Evolutionary conservation across 1,284 basidiomycete species (phyloP), one percentile per base, ranked within the genome.

Genomic region (Apiotrichum sp.): DNA sequence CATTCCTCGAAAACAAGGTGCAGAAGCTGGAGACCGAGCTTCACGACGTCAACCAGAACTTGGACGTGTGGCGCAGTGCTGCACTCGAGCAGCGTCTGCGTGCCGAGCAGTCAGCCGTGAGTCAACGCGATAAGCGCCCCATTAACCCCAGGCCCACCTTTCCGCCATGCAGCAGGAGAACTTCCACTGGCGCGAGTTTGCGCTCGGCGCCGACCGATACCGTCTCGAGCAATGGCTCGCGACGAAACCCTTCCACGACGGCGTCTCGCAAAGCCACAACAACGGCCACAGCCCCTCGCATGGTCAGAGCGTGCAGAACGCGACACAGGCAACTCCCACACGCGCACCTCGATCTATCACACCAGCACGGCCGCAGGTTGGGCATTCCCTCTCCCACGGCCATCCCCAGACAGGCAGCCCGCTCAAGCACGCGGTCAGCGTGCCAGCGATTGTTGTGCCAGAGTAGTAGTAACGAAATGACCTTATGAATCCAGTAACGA

Each of bases 171-270:
- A 62, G 50, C 55, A 54, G 40, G 60, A 62, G 34, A 62, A 62
- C 52, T 62, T 52, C 52, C 57, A 62, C 50, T 62, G 60, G 60
- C 60, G 60, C 45, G 54, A 62, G 55, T 62, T 62, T 34, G 60
- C 60, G 35, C 57, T 62, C 32, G 57, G 57, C 46, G 60, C 60
- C 3, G 60, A 62, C 50, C 52, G 60, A 6, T 47, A 58, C 42
- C n/a, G 60, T 32, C 46, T 62, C 22, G 54, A 58, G 34, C 44
- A 49, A 47, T 62, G 55, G 55, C 57, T 62, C 13, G 33, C 31
- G 29, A 55, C 55, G 9, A 47, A 47, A 7, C 60, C 60, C 9
- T 62, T 62, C 47, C 50, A 55, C 35, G 56, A 56, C 2, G 49
- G 39, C 29, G 29, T 29, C 29, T 29, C 29, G 29, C 29, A 29